phyloP scores from a whole-genome alignment of 2,329 filamentous ascomycete species.

The Parascedosporium putredinis region DNA sequence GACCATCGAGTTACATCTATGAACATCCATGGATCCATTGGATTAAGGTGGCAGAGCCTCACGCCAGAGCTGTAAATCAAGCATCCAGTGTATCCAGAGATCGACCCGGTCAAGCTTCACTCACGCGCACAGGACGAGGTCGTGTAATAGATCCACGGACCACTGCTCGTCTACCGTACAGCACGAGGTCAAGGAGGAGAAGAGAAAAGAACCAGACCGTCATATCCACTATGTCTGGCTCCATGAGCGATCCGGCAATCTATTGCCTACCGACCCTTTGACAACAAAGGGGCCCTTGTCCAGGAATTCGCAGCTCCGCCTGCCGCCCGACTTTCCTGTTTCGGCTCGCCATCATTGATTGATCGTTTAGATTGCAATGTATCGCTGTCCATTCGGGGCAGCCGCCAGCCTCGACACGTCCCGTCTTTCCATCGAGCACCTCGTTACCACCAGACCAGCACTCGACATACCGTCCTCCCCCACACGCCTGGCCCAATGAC shows the following conservation, averaged over 20 bases:
- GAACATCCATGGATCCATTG: no score
- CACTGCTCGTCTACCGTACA: no score
- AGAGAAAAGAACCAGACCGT: no score
- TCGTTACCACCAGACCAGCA: background rate
- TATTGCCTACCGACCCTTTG: background rate
- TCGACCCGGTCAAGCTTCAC: no score
- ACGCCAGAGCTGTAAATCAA: no score
- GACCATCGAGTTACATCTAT: no score
- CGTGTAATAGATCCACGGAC: no score
- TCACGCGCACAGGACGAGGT: no score
- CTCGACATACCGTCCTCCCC: background rate
- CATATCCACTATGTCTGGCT: background rate
- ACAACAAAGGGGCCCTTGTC: background rate
- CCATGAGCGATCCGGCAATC: background rate
- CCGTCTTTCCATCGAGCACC: background rate
- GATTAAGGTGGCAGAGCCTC: no score
- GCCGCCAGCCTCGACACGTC: background rate
- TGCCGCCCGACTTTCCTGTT: background rate
- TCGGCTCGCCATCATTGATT: background rate
- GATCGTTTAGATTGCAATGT: background rate
- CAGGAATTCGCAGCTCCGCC: background rate
- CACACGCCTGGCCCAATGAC: slow-evolving; percentile 1
- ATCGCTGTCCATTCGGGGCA: background rate
- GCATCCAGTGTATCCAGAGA: no score
- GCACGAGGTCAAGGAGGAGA: no score